Conservation (phyloP, 176 grass and related monocot species). For the Triticum urartu region DNA sequence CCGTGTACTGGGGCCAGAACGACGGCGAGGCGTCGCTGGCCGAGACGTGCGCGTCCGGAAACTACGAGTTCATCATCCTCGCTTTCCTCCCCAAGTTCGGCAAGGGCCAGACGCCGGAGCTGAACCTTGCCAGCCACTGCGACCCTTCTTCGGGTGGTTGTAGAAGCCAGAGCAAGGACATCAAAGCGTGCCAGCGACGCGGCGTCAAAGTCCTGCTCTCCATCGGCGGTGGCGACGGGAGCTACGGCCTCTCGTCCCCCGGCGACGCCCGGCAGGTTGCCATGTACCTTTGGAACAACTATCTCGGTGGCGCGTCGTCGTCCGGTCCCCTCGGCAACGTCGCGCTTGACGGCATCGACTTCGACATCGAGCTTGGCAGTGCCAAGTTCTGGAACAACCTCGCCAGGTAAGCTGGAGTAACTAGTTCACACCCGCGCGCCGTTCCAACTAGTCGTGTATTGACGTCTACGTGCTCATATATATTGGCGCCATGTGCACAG, state of each 20-base stretch:
- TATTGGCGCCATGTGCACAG: not conserved
- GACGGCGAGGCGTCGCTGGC: constrained; percentile 47
- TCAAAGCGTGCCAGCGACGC: constrained; percentile 45
- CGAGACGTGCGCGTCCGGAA: constrained; percentile 41
- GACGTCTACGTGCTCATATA: no score
- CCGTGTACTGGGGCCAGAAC: constrained; percentile 71
- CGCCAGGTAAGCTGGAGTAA: constrained; percentile 25
- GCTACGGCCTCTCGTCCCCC: constrained; percentile 49
- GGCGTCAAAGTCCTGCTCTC: constrained; percentile 78
- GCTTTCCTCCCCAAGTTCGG: constrained; percentile 69
- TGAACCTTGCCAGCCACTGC: constrained; percentile 69
- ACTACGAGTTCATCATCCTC: constrained; percentile 57
- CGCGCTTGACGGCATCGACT: constrained; percentile 74
- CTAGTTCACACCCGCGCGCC: not conserved
- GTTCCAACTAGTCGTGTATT: not conserved
- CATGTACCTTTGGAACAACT: constrained; percentile 72
- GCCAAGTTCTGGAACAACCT: constrained; percentile 54
- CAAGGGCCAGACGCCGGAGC: constrained; percentile 57
- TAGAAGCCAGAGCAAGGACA: constrained; percentile 45
- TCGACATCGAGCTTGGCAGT: constrained; percentile 68
- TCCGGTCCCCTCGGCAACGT: constrained; percentile 56
- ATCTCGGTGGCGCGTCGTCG: constrained; percentile 49
- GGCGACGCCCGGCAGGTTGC: constrained; percentile 42
- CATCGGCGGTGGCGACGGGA: constrained; percentile 52
- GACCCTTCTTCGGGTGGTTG: constrained; percentile 48